Evolutionary conservation across 331 rosid species (phyloP), one percentile per base, ranked within the genome.

Genomic region (Quercus tomentella): DNA sequence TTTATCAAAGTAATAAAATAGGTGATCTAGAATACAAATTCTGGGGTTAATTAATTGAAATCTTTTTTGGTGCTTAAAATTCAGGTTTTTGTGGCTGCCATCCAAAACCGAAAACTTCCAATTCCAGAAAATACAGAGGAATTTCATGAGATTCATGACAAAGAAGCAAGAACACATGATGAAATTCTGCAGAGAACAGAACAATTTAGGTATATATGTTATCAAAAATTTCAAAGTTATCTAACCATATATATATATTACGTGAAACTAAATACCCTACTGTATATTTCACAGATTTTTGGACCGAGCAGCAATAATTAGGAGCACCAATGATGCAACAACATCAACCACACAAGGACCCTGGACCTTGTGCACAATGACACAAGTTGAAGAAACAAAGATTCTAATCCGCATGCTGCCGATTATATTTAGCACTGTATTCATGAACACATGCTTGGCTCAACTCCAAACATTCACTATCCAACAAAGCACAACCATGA

Each of bases 321-420:
- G 61, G n/a, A 79, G 80, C 76, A 72, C 31, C 63, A 28, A 58
- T 21, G 81, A 55, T 18, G 79, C 20, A 72, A 41, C 77, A 62
- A 76, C 63, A 43, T 25, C 83, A 52, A 77, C 7, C 37, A 28
- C 17, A n/a, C 70, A 68, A 43, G 91, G 87, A 77, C 65, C 89
- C 25, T 89, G 97, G 98, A 87, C 31, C 2, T 78, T 90, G 6
- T 89, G 98, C 87, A 90, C 98, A 33, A 87, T 92, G n/a, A 91
- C 94, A 72, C 97, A 92, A 83, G 92, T 92, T 28, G 98, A 94
- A 87, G 94, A 94, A 87, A 86, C 96, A 25, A 94, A 94, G 86
- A 93, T 87, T 61, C 65, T 94, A 74, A 79, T 94, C 65, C 89
- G 98, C 31, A 92, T 92, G 97, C 90, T 94, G 14, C 98, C 97